phyloP scores from a whole-genome alignment of 2,329 filamentous ascomycete genomes.

The Ceratocystiopsis minuta region DNA sequence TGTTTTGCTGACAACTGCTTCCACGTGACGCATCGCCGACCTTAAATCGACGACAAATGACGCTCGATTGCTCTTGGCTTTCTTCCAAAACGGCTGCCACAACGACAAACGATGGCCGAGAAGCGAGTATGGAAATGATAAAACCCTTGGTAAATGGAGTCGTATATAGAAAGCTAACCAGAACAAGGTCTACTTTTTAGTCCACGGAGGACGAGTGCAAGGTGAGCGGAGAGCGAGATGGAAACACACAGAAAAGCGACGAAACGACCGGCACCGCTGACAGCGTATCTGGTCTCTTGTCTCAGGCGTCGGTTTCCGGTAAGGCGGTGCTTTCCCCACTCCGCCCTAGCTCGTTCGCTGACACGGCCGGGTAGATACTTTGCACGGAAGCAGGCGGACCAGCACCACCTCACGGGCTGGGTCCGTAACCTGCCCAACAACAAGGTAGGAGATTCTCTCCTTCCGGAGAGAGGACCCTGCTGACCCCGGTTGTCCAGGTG shows the following conservation, averaged over 20 bases:
- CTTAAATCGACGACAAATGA: no score
- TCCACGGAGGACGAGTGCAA: slow-evolving; percentile 49
- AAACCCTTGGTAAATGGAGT: no score
- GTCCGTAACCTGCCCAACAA: slow-evolving; percentile 39
- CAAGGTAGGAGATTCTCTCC: slow-evolving; percentile 23
- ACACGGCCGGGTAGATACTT: slow-evolving; percentile 26
- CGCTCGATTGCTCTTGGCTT: no score
- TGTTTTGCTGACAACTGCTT: no score
- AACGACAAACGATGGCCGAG: no score
- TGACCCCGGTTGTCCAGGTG: slow-evolving; percentile 36
- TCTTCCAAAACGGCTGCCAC: no score
- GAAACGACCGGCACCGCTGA: no score
- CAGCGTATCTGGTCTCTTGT: neutral
- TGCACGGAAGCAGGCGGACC: slow-evolving; percentile 30
- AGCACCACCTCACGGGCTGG: slow-evolving; percentile 39
- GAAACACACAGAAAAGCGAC: no score
- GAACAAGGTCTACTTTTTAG: slow-evolving; percentile 40
- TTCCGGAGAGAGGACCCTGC: neutral
- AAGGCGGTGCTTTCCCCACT: slow-evolving; percentile 5
- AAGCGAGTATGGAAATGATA: no score
- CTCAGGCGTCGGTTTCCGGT: slow-evolving; percentile 40
- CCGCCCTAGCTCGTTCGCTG: no score
- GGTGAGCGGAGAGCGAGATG: slow-evolving; percentile 26
- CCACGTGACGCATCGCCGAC: no score
- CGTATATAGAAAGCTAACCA: no score